phyloP scores from a whole-genome alignment of 352 stramenopile genomes.

The Phytophthora agathidicida region DNA sequence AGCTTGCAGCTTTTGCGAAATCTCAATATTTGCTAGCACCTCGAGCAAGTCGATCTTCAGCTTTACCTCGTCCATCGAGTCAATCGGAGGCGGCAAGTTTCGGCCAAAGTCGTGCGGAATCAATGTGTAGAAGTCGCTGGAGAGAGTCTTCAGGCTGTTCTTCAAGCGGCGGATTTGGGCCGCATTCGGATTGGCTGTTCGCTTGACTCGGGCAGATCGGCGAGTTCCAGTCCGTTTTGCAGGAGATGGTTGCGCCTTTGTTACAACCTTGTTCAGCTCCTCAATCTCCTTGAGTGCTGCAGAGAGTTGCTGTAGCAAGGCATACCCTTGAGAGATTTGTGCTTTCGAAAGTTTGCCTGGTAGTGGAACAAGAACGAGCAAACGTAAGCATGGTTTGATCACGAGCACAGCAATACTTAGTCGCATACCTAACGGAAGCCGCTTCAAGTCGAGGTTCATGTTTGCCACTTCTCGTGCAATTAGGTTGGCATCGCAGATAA shows the following conservation, averaged over 20 bases:
- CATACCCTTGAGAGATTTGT: slow-evolving; percentile 72
- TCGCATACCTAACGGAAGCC: slow-evolving; percentile 48
- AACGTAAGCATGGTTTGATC: neutral
- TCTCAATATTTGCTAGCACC: slow-evolving; percentile 68
- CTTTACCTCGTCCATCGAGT: slow-evolving; percentile 67
- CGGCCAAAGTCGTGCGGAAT: slow-evolving; percentile 77
- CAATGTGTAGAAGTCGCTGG: slow-evolving; percentile 74
- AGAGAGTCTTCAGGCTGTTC: slow-evolving; percentile 55
- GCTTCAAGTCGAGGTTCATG: slow-evolving; percentile 64
- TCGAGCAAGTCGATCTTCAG: slow-evolving; percentile 74
- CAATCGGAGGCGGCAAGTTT: slow-evolving; percentile 58
- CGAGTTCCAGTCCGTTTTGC: slow-evolving; percentile 19
- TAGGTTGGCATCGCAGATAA: slow-evolving; percentile 58
- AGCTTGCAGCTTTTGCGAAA: slow-evolving; percentile 62
- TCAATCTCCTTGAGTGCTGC: slow-evolving; percentile 52
- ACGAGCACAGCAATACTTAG: neutral
- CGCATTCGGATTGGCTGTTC: slow-evolving; percentile 29
- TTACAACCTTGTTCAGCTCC: slow-evolving; percentile 31
- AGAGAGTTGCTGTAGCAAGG: slow-evolving; percentile 57
- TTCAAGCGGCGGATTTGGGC: slow-evolving; percentile 49
- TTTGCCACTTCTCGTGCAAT: slow-evolving; percentile 51
- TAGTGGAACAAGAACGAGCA: neutral
- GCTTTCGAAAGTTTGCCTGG: slow-evolving; percentile 54
- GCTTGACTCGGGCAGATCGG: slow-evolving; percentile 34
- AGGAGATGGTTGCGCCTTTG: neutral